Conservation (phyloP, 495 filamentous ascomycete species). For the Margaritispora aquatica region DNA sequence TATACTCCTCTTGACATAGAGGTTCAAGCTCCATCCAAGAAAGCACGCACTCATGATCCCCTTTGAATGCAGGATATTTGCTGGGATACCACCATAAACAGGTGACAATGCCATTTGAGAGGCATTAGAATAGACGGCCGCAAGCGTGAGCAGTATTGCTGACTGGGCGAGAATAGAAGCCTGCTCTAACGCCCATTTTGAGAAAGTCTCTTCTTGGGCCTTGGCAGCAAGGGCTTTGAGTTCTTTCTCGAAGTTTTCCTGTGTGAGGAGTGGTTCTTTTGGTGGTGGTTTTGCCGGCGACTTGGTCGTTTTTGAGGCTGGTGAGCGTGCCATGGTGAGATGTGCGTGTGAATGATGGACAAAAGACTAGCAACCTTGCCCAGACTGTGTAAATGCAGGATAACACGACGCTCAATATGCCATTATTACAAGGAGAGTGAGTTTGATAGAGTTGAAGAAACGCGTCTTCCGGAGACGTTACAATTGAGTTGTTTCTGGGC, state of each 20-base stretch:
- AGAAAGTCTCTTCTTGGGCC: constrained; percentile 39
- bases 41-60: constrained; percentile 57
- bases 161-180: constrained; percentile 27
- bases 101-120: constrained; percentile 73
- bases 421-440: background rate
- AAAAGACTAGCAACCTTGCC: too few species aligned
- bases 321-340: constrained; percentile 6
- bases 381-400: too few species aligned
- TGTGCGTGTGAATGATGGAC: too few species aligned
- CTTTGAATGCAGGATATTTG: constrained; percentile 62
- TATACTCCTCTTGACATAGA: constrained; percentile 36
- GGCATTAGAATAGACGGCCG: constrained; percentile 67
- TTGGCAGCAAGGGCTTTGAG: constrained; percentile 42
- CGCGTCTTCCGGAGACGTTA: constrained; percentile 12
- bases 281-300: background rate
- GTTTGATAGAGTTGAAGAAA: background rate
- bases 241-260: constrained; percentile 44
- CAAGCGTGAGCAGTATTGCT: constrained; percentile 51
- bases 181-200: constrained; percentile 23
- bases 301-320: constrained; percentile 12
- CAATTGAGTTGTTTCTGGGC: constrained; percentile 6
- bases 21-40: constrained; percentile 54
- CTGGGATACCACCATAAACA: constrained; percentile 76
- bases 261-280: constrained; percentile 26
- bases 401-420: background rate